Percentiles rank a stretch among this genome's conserved stretches.
Evolutionary conservation across 176 grass and related monocot species (phyloP).

Genomic region (Saccharum officinarum): DNA sequence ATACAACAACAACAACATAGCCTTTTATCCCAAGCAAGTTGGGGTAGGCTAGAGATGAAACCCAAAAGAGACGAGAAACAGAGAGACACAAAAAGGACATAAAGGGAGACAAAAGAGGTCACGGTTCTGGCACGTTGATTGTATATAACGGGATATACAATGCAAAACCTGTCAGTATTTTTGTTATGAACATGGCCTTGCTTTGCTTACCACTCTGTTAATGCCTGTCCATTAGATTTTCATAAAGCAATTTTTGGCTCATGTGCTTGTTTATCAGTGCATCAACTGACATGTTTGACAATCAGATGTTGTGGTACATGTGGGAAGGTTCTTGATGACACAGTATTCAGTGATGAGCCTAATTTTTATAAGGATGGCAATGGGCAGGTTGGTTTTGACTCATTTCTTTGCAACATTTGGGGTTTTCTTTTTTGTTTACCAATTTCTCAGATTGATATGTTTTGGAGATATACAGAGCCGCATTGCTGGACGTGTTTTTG

Average conservation of each 20-base stretch:
- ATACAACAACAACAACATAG: too few relatives aligned
- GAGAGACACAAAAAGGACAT: too few relatives aligned
- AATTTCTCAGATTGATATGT: not conserved
- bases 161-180: not conserved
- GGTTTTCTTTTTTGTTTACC: not conserved
- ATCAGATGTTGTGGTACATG: constrained; percentile 64
- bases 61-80: too few relatives aligned
- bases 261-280: not conserved
- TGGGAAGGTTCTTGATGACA: constrained; percentile 74
- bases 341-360: constrained; percentile 44
- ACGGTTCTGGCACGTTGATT: too few relatives aligned
- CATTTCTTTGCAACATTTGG: not conserved
- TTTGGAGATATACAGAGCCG: constrained; percentile 41
- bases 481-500: constrained; percentile 41
- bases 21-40: too few relatives aligned
- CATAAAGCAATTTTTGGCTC: not conserved
- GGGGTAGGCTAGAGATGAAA: too few relatives aligned
- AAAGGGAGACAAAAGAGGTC: too few relatives aligned
- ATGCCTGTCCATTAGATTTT: not conserved
- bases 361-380: constrained; percentile 45
- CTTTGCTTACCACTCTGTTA: constrained; percentile 3
- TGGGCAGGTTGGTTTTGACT: constrained; percentile 48
- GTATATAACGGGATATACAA: not conserved
- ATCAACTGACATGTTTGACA: constrained; percentile 30
- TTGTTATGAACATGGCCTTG: not conserved